Conservation (phyloP, 768 basidiomycete species). For the Glaciozyma martinii region DNA sequence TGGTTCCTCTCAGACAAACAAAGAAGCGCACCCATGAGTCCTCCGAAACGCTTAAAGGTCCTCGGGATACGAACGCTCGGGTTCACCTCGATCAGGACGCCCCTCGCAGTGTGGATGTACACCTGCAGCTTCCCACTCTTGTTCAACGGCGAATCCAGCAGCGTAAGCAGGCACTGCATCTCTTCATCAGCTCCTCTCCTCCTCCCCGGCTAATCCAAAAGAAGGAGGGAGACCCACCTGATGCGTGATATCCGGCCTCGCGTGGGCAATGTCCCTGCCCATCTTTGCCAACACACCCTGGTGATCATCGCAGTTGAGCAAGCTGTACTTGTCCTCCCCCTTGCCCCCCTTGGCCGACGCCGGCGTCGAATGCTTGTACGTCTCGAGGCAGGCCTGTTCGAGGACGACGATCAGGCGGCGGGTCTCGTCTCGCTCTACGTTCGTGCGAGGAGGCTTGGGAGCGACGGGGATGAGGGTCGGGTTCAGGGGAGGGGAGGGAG, state of each 20-base stretch:
- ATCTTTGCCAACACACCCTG: slow-evolving; percentile 98
- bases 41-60: slow-evolving; percentile 97
- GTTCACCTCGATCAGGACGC: slow-evolving; percentile 95
- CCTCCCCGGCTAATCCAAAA: too few relatives aligned
- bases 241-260: slow-evolving; percentile 97
- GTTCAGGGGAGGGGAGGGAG: slow-evolving; percentile 29
- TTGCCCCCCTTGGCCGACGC: slow-evolving; percentile 47
- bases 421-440: slow-evolving; percentile 43
- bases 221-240: slow-evolving; percentile 55
- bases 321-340: slow-evolving; percentile 83
- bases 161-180: slow-evolving; percentile 77
- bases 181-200: not conserved
- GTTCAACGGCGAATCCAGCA: slow-evolving; percentile 95
- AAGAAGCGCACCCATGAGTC: slow-evolving; percentile 73
- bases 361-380: slow-evolving; percentile 68
- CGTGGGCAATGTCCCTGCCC: slow-evolving; percentile 94
- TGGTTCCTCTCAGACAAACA: too few relatives aligned
- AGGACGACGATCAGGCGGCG: slow-evolving; percentile 78
- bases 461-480: slow-evolving; percentile 32
- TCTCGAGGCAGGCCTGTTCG: slow-evolving; percentile 90
- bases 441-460: slow-evolving; percentile 36
- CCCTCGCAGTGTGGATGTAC: slow-evolving; percentile 94
- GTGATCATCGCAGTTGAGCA: slow-evolving; percentile 93
- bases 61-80: slow-evolving; percentile 94
- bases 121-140: slow-evolving; percentile 94